Base-by-base conservation (phyloP, 2,329 filamentous ascomycete species). In the Diaporthe sp. region DNA sequence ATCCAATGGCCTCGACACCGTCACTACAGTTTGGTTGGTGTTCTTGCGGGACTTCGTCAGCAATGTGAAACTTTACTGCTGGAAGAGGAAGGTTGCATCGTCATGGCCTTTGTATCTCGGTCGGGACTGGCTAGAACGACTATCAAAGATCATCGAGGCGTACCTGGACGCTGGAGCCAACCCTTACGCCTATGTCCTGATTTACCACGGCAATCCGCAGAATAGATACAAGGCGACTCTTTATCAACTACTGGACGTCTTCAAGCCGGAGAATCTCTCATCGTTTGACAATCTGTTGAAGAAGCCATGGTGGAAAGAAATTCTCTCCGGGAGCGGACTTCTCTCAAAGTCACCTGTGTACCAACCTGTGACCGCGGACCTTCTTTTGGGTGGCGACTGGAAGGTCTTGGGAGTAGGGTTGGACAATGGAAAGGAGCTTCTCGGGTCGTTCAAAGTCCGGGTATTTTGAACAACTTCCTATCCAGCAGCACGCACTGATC, bases 41-140 rank as follows among this genome's bases (percentile, higher is more conserved):
- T 44, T 70, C 9, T 17, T 70, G 3, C 51, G 66, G 4, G 50
- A 56, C 7, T 70, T 70, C 13, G 51, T 30, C 27, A 70, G 35
- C 9, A 70, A 70, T 10, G 66, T 70, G 10, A 70, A n/a, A 22
- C 6, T 56, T 30, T 70, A 70, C 10, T 70, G 50, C 39, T 44
- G 66, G 66, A 56, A 56, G 37, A 56, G 50, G 10, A 30, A 19
- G 25, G 2, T 56, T 8, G 25, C 25, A 3, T 44, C 50, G 17
- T 32, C 35, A 15, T 44, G 66, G 51, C 50, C 50, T 4, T 51
- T 44, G 12, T 6, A 70, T 15, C 32, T 70, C 19, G 35, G 35
- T 37, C 51, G 51, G 13, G 50, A 12, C 12, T 56, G 66, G 66
- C 51, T 70, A 7, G 66, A 70, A 13, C 37, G 66, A 19, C 50